Conservation (phyloP, 306 rosid genomes). For the Neltuma alba region DNA sequence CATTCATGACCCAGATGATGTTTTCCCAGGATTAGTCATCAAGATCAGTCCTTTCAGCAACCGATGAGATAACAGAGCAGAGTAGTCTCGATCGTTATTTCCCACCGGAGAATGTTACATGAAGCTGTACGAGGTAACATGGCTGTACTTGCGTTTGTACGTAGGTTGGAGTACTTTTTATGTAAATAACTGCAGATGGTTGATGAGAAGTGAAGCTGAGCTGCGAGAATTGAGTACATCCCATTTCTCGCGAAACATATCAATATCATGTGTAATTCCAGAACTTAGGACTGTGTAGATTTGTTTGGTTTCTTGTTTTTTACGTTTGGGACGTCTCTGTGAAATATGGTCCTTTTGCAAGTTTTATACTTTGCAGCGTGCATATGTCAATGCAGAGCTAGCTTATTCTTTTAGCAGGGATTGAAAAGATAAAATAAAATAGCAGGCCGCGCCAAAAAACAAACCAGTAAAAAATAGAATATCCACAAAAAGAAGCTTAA, state of each 20-base stretch:
- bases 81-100: no score
- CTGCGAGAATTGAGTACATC: not conserved
- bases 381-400: not conserved
- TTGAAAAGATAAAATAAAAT: not conserved
- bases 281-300: not conserved
- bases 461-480: no score
- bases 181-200: not conserved
- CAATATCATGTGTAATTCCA: not conserved
- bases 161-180: not conserved
- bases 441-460: not conserved
- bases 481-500: no score
- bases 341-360: not conserved
- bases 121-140: not conserved
- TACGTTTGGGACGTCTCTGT: not conserved
- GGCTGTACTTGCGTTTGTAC: not conserved
- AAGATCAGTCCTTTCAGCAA: conserved; percentile 64
- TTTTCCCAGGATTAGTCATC: conserved; percentile 83
- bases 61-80: not conserved
- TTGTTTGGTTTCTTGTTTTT: not conserved
- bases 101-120: not conserved
- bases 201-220: not conserved
- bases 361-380: not conserved
- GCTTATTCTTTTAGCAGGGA: not conserved
- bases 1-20: conserved; percentile 79
- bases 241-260: not conserved